Base-by-base conservation (phyloP, 2,329 filamentous ascomycete species). In the Neopestalotiopsis sp. region DNA sequence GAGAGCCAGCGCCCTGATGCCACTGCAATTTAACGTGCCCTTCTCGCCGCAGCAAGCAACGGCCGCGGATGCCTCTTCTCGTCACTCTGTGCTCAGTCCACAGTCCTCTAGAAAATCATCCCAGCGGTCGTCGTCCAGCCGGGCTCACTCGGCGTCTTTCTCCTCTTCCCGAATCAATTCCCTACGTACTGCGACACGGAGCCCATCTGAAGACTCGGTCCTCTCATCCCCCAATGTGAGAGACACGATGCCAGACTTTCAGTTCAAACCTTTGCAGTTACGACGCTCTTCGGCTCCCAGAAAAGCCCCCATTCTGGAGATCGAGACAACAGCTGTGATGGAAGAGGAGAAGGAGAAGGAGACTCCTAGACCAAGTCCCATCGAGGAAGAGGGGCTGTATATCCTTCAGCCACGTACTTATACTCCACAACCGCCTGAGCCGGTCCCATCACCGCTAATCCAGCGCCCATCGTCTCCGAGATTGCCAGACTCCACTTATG, bases 351-450 rank as follows among this genome's bases (percentile, higher is more conserved):
- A 72, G 45, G 45, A 52, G 56, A 67, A 32, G 4, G 71, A 72
- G 64, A 60, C 17, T 58, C 24, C 60, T 10, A 67, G 68, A 28
- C 58, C 59, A 13, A 67, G 65, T 52, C 72, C 72, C 7, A 70
- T 74, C 14, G 76, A 78, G 49, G 81, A 86, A 52, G 81, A 81
- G 10, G 77, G 81, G 0, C 73, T 89, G 1, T 89, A 84, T 69
- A 81, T 90, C 28, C 79, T 90, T 4, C 87, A 90, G 71, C 88
- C 88, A 13, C 81, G 84, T 42, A 89, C 86, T 0, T 90, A 90
- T 72, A 89, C 86, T 0, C 88, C 88, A 0, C 80, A 83, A 65
- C 83, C 82, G 4, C 81, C 84, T 0, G 80, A 83, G 12, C 85
- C 86, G 2, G 73, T 84, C 28, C 83, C 85, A 1, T 86, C 86